phyloP scores from a whole-genome alignment of 371 early-diverging fungal genomes.

The Mucor ambiguus region DNA sequence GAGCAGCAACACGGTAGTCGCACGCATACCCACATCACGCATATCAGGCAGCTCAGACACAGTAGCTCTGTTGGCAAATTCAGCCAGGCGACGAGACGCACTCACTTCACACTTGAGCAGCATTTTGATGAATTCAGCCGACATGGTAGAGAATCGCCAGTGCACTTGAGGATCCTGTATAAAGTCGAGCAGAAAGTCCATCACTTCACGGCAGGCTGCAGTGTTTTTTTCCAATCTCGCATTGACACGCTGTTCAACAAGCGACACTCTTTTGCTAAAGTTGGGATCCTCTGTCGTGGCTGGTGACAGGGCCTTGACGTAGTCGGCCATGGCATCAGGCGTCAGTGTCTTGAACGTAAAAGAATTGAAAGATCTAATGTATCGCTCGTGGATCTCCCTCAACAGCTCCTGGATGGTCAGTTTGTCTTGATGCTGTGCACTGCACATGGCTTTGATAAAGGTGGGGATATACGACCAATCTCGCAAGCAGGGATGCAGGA shows the following conservation, averaged over 20 bases:
- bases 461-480: conserved; percentile 66
- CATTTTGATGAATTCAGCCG: conserved; percentile 74
- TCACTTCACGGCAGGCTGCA: conserved; percentile 30
- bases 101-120: conserved; percentile 60
- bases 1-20: conserved; percentile 52
- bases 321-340: conserved; percentile 17
- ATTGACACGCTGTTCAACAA: conserved; percentile 21
- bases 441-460: conserved; percentile 65
- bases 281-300: background rate
- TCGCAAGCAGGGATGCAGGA: conserved; percentile 59
- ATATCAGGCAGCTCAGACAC: conserved; percentile 74
- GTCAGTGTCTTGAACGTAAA: conserved; percentile 43
- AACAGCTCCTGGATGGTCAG: conserved; percentile 75
- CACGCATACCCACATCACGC: conserved; percentile 62
- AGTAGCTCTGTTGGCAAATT: conserved; percentile 58
- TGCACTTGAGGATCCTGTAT: conserved; percentile 63
- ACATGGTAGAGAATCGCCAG: conserved; percentile 83
- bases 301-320: background rate
- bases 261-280: conserved; percentile 26
- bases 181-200: conserved; percentile 44
- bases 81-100: conserved; percentile 56
- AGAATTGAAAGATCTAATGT: conserved; percentile 52
- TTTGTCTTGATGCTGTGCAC: conserved; percentile 81
- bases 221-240: background rate
- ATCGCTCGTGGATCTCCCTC: conserved; percentile 66